Evolutionary conservation across 2,329 filamentous ascomycete genomes (phyloP).

Genomic region (Paraconiothyrium sp.): DNA sequence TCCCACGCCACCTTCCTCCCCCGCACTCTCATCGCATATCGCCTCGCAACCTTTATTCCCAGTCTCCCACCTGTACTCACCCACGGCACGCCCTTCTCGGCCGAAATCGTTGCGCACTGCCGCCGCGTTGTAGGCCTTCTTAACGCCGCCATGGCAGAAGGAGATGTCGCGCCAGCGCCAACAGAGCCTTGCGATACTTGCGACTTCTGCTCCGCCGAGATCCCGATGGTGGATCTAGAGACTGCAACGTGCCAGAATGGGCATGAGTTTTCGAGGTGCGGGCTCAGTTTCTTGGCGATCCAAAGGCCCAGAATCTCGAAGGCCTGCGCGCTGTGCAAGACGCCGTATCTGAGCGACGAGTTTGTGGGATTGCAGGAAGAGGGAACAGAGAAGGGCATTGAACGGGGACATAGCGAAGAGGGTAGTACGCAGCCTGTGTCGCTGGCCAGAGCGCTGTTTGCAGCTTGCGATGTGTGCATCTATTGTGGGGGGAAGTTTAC

Average conservation of each 20-base stretch:
- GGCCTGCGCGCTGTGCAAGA: slow-evolving; percentile 62
- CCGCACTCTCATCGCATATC: slow-evolving; percentile 43
- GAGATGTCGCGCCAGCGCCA: background rate
- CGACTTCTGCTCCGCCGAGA: slow-evolving; percentile 59
- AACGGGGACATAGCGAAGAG: slow-evolving; percentile 16
- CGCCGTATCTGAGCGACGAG: slow-evolving; percentile 59
- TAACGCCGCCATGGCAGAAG: slow-evolving; percentile 23
- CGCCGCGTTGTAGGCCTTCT: slow-evolving; percentile 32
- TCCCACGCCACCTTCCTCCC: slow-evolving; percentile 27
- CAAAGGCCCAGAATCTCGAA: slow-evolving; percentile 64
- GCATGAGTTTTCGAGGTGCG: slow-evolving; percentile 65
- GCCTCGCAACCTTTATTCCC: slow-evolving; percentile 35
- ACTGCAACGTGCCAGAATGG: slow-evolving; percentile 61
- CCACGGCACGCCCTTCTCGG: slow-evolving; percentile 29
- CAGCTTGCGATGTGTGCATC: slow-evolving; percentile 48
- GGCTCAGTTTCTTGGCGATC: slow-evolving; percentile 64
- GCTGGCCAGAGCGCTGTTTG: slow-evolving; percentile 42
- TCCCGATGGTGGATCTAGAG: slow-evolving; percentile 58
- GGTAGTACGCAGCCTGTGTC: slow-evolving; percentile 26
- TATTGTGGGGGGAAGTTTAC: slow-evolving; percentile 51
- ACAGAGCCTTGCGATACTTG: slow-evolving; percentile 56
- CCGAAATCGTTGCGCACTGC: slow-evolving; percentile 32
- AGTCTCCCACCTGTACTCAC: slow-evolving; percentile 29
- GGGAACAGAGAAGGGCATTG: background rate
- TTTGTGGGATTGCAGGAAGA: slow-evolving; percentile 38